A percentile compares a stretch with the other conserved stretches of the same genome.
Conservation (phyloP, 768 basidiomycete species). For the Amanita rubescens region DNA sequence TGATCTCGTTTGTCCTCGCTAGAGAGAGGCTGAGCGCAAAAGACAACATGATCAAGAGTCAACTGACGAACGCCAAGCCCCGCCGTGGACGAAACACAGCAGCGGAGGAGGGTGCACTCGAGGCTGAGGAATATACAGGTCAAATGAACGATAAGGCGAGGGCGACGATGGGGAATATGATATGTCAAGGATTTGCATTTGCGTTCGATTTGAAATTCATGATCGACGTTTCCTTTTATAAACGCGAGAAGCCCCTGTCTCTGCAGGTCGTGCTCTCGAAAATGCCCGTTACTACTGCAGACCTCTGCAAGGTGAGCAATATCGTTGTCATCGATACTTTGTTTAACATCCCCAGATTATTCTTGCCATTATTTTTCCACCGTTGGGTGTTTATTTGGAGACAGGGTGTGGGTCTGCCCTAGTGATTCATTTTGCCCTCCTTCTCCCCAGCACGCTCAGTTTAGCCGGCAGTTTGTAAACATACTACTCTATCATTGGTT, state of each 20-base stretch:
- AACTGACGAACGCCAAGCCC: constrained; percentile 74
- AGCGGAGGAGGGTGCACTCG: constrained; percentile 26
- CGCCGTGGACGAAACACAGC: constrained; percentile 74
- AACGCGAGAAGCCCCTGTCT: background rate
- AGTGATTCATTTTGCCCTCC: constrained; percentile 32
- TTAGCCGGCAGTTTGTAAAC: constrained; percentile 47
- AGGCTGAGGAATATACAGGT: constrained; percentile 38
- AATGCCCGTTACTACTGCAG: constrained; percentile 68
- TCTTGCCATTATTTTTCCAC: constrained; percentile 68
- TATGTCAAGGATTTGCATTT: constrained; percentile 26
- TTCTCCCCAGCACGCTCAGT: constrained; percentile 5
- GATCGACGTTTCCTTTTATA: background rate
- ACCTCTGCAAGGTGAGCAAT: constrained; percentile 65
- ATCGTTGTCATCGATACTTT: background rate
- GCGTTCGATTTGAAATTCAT: constrained; percentile 3
- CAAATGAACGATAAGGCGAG: constrained; percentile 38
- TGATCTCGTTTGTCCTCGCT: constrained; percentile 73
- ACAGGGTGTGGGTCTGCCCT: constrained; percentile 76
- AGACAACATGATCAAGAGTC: constrained; percentile 5
- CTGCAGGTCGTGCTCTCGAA: constrained; percentile 4
- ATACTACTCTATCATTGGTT: constrained; percentile 74
- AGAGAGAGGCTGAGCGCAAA: constrained; percentile 9
- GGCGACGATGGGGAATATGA: constrained; percentile 27
- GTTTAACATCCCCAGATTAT: constrained; percentile 30
- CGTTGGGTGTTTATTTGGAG: constrained; percentile 84